Evolutionary conservation across 371 early-diverging fungal genomes (phyloP), one percentile per base, ranked within the genome.

Genomic region (Vairimorpha apis): DNA sequence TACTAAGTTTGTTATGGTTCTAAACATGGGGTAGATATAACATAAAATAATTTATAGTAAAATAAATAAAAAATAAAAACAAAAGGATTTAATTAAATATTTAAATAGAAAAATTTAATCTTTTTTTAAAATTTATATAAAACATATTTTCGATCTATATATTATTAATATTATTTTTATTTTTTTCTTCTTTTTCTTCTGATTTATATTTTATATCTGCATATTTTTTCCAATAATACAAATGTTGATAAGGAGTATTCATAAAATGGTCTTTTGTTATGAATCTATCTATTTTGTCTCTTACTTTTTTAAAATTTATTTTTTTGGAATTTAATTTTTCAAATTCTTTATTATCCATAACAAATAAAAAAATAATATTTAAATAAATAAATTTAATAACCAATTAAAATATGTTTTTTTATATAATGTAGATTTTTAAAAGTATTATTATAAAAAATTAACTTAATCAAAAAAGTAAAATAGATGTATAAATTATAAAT

Each of bases 11-110:
- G 70, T 65, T 4, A 77, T 18, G 33, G 65, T 45, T 27, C 13
- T 45, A 1, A 77, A 41, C 78, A 77, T 77, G 21, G 37, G 25
- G 44, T 47, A 65, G 65, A n/a, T n/a, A n/a, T n/a, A n/a, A n/a
- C n/a, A n/a, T n/a, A n/a, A n/a, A n/a, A n/a, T n/a, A n/a, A n/a
- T n/a, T n/a, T n/a, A n/a, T n/a, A n/a, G n/a, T n/a, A n/a, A n/a
- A n/a, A n/a, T n/a, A n/a, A n/a, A n/a, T n/a, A n/a, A n/a, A n/a
- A n/a, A n/a, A n/a, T n/a, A n/a, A n/a, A n/a, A n/a, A n/a, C n/a
- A n/a, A n/a, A n/a, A n/a, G n/a, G n/a, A n/a, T n/a, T n/a, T n/a
- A n/a, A n/a, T n/a, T n/a, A n/a, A n/a, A n/a, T n/a, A n/a, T n/a
- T n/a, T n/a, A n/a, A n/a, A n/a, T n/a, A n/a, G n/a, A n/a, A n/a